These are phyloP conservation scores for Onygenales sp. DNA, from an alignment of 2,329 filamentous ascomycete genomes.

Conservation along the genomic window DNA sequence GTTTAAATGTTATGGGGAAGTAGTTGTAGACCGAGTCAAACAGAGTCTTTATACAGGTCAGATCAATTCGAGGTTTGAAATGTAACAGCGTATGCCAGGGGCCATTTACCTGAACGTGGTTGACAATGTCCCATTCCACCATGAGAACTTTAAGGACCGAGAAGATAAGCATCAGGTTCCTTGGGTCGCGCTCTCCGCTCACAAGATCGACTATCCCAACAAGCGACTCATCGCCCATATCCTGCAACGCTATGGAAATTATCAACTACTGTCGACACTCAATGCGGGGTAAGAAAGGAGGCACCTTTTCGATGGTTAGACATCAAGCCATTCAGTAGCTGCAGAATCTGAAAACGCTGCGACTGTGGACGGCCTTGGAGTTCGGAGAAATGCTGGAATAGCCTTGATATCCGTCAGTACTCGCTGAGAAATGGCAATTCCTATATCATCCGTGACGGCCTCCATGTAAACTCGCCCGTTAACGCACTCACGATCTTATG, in stretches of 20 bases:
- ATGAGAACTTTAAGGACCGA: constrained; percentile 58
- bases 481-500: constrained; percentile 40
- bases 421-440: background rate
- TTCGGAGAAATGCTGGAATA: constrained; percentile 45
- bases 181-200: constrained; percentile 58
- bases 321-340: constrained; percentile 53
- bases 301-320: constrained; percentile 49
- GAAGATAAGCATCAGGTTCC: constrained; percentile 62
- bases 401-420: constrained; percentile 19
- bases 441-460: background rate
- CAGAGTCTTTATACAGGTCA: constrained; percentile 30
- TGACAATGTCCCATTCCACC: constrained; percentile 56
- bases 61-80: background rate
- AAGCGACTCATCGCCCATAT: constrained; percentile 52
- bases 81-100: background rate
- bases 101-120: constrained; percentile 45
- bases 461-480: background rate
- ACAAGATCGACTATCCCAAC: constrained; percentile 55
- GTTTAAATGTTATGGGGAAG: constrained; percentile 62
- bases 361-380: constrained; percentile 53
- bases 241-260: constrained; percentile 36
- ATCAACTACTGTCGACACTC: background rate
- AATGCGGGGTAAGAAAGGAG: constrained; percentile 3
- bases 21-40: constrained; percentile 65
- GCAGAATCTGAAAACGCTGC: constrained; percentile 55